Evolutionary conservation across 345 rosid species (phyloP), one percentile per base, ranked within the genome.

Genomic region (Combretum micranthum): DNA sequence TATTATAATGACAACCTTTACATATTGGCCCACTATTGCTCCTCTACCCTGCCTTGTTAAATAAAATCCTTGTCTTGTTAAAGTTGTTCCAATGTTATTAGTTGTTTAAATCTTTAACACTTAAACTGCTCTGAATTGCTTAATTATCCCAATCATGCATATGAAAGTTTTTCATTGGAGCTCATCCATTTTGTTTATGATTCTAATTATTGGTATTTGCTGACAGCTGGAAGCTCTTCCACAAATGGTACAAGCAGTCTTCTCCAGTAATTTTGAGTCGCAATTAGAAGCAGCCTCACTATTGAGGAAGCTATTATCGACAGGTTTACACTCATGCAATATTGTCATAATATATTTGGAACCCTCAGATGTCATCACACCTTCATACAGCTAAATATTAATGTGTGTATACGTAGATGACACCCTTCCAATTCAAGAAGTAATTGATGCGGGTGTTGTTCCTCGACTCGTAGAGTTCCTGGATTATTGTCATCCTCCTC

Each of bases 391-490:
- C 47, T 12, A 17, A 47, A 18, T 26, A 15, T 0, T 12, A 26
- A 21, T 20, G 11, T 44, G 3, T 45, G 14, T 47, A 26, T 47
- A 20, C 3, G 59, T 65, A 86, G 90, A 77, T 69, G 83, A 82
- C 16, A 69, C 85, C 61, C 96, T 83, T 71, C 96, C 83, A 2
- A 87, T 87, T 53, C 82, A 87, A 49, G 88, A 84, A 69, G 88
- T 87, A 47, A 79, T 87, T 57, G 69, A 74, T 69, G 84, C 79
- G 26, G 86, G 85, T 54, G 86, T 87, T 62, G 75, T 87, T 26
- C 83, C 88, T 13, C 77, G 85, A 20, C 77, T 87, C 59, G 91
- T 87, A 55, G 83, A 84, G 73, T 87, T 87, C 73, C 88, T 87
- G 60, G 82, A 74, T 62, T 73, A 79, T 72, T 71, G 78, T 49